These are phyloP conservation scores for Gyromitra esculenta DNA, from an alignment of 2,329 filamentous ascomycete species.

Conservation along the genomic window DNA sequence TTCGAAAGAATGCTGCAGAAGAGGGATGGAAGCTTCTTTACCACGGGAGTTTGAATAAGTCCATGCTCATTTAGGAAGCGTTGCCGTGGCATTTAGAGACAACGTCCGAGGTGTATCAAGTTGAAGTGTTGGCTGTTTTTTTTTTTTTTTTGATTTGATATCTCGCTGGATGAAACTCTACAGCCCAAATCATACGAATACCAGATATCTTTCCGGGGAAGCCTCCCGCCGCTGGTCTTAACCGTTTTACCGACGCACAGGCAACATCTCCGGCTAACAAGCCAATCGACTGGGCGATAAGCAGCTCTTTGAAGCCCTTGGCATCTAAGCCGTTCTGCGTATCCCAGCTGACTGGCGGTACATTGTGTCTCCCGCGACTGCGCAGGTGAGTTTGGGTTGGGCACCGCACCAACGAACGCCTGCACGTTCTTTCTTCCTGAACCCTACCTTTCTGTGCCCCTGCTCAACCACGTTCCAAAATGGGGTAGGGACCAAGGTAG, in stretches of 20 bases:
- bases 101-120: conserved; percentile 19
- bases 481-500: conserved; percentile 37
- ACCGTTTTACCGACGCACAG: conserved; percentile 51
- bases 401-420: conserved; percentile 42
- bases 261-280: conserved; percentile 49
- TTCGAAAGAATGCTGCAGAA: conserved; percentile 47
- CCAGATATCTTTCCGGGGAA: conserved; percentile 30
- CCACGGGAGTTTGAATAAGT: conserved; percentile 28
- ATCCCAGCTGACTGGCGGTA: conserved; percentile 49
- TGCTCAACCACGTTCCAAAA: conserved; percentile 50
- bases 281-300: conserved; percentile 50
- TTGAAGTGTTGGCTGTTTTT: background rate
- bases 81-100: conserved; percentile 31
- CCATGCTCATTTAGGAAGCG: conserved; percentile 38
- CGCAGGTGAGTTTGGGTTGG: conserved; percentile 14
- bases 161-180: conserved; percentile 18
- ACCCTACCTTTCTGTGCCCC: conserved; percentile 20
- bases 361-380: conserved; percentile 43
- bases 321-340: conserved; percentile 45
- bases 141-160: background rate
- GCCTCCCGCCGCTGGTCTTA: conserved; percentile 45
- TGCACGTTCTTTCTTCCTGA: conserved; percentile 37
- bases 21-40: conserved; percentile 47
- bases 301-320: conserved; percentile 37
- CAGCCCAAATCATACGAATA: conserved; percentile 11